Evolutionary conservation across 2,329 filamentous ascomycete species (phyloP).

Genomic region (Aspergillus sojae): DNA sequence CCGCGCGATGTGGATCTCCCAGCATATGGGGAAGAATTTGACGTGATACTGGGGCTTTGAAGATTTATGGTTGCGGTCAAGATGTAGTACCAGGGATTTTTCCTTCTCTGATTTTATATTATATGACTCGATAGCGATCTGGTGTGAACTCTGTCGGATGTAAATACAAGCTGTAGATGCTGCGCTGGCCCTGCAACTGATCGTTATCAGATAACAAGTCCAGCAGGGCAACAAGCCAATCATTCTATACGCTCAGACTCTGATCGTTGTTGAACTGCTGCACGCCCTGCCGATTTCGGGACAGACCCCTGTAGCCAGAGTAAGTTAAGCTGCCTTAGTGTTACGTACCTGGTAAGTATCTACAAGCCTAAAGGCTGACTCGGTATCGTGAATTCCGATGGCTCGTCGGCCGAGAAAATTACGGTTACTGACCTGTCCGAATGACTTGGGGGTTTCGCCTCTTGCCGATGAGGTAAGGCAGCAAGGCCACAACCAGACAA

Average conservation of each 20-base stretch:
- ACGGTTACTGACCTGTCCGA: not conserved
- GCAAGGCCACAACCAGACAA: not conserved
- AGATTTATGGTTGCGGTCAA: too few relatives aligned
- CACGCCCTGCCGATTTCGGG: not conserved
- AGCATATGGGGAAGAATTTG: not conserved
- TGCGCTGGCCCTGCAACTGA: not conserved
- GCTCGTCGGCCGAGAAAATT: not conserved
- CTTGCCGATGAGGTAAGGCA: not conserved
- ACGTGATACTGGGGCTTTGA: too few relatives aligned
- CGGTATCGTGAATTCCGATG: not conserved
- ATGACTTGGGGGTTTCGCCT: not conserved
- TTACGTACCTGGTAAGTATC: not conserved
- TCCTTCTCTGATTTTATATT: not conserved
- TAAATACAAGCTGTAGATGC: not conserved
- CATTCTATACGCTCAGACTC: not conserved
- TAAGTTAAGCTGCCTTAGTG: conserved; percentile 2
- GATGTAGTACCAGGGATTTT: too few relatives aligned
- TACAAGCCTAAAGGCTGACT: not conserved
- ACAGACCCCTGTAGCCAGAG: not conserved
- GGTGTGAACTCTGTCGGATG: not conserved
- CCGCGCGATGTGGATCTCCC: not conserved
- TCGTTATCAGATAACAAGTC: conserved; percentile 4
- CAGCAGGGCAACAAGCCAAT: not conserved
- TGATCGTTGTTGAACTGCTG: conserved; percentile 1
- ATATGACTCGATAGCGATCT: not conserved